Base-by-base conservation (phyloP, 1,139 yeast species). In the Eremothecium cymbalariae region DNA sequence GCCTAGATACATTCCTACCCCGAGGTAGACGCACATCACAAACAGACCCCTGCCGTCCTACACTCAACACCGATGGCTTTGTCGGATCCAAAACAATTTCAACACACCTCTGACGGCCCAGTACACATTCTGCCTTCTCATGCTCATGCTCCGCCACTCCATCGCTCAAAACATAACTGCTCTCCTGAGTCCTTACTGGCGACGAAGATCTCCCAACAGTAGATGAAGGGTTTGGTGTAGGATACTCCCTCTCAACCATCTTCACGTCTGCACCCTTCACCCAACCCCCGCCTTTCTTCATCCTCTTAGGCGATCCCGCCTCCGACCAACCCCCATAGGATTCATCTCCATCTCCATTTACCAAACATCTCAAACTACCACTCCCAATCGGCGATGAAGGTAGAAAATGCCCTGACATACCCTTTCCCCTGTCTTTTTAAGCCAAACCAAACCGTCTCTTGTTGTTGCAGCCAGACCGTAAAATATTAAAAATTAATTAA, bases 351-450 rank as follows among this genome's bases (percentile, higher is more conserved):
- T 19, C 9, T 8, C 8, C 8, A 8, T 19, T 9, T 9, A 19
- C 21, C 9, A 6, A n/a, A 18, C 9, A 16, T 19, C 30, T 27
- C 30, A 11, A 19, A n/a, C 15, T 27, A 8, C 34, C 30, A 17
- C 36, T 48, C 40, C 66, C 53, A 40, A 73, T 64, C 2, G 83
- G 82, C 19, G 82, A 76, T 18, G 82, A 74, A 14, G 83, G 83
- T 8, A 80, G 81, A 53, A 74, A 75, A 50, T 68, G 75, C 32
- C 55, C 53, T 12, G 32, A 23, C 48, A 45, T 45, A n/a, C n/a
- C n/a, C n/a, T n/a, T n/a, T n/a, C n/a, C n/a, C n/a, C n/a, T n/a
- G n/a, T n/a, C n/a, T n/a, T n/a, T n/a, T n/a, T n/a, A n/a, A n/a
- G n/a, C n/a, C n/a, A n/a, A n/a, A n/a, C n/a, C n/a, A n/a, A n/a